Base-by-base conservation (phyloP, 176 grass and related monocot species). In the Musa itinerans region DNA sequence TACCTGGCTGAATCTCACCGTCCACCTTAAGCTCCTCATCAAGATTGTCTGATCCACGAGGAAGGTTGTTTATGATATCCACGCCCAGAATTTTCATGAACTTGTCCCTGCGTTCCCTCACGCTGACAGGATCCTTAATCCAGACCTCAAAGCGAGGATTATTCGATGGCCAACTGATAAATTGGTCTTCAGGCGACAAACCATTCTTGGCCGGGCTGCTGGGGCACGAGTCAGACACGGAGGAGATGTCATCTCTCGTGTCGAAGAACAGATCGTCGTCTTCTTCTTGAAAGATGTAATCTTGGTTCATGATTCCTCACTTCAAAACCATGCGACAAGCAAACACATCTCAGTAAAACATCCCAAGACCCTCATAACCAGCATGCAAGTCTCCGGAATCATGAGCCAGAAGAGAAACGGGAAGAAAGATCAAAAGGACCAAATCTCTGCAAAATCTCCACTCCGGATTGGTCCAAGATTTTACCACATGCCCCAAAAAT, bases 31-130 rank as follows among this genome's bases (percentile, higher is more conserved):
- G 29, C 49, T 89, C 81, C 50, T 43, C 68, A 17, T 15, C 24
- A 48, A 16, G 13, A 69, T 43, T 43, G 27, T 27, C 66, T 9
- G 66, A 48, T 16, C 15, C 66, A 17, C 12, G 34, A 19, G 13
- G 15, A 27, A 27, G 27, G 27, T 2, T 43, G 66, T 69, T 61
- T n/a, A 16, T 61, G 16, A 14, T 1, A 22, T 80, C 78, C 56
- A 96, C 74, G 84, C 87, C 85, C 73, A 92, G 50, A 74, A 76
- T 84, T 68, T 72, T 67, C 75, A 80, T 76, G 69, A 96, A 87
- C 62, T 80, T 80, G 74, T 80, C 76, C 2, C 89, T 86, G 54
- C 92, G 84, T 48, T 88, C 83, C 15, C 82, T 52, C 26, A 96
- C 73, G 76, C 87, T 92, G 85, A 68, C 80, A 22, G 81, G 69